Conservation (phyloP, 2,329 filamentous ascomycete species). For the Epichloe baconii region DNA sequence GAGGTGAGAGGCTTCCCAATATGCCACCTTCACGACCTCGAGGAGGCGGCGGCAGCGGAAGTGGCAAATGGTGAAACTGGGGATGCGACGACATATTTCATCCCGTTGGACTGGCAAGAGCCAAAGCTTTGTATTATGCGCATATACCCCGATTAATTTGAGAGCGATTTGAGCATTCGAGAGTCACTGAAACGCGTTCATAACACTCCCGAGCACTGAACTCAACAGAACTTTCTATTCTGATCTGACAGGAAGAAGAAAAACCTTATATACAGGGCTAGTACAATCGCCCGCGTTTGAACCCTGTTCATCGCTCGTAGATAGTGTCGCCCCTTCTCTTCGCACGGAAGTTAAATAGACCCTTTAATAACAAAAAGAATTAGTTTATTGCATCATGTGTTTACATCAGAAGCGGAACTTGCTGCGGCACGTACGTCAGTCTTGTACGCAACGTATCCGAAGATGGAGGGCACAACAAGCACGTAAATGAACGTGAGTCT, state of each 20-base stretch:
- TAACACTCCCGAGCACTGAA: neutral
- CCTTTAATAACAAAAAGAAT: constrained; percentile 37
- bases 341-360: constrained; percentile 70
- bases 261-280: constrained; percentile 29
- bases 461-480: constrained; percentile 53
- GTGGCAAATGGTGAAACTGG: constrained; percentile 15
- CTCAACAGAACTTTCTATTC: constrained; percentile 14
- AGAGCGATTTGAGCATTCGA: neutral
- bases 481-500: constrained; percentile 69
- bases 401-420: neutral
- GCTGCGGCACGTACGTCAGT: constrained; percentile 62
- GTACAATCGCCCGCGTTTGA: constrained; percentile 5
- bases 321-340: constrained; percentile 84
- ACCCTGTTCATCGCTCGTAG: constrained; percentile 51
- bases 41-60: constrained; percentile 12
- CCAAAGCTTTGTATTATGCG: neutral
- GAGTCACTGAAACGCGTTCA: neutral
- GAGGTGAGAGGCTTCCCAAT: constrained; percentile 50
- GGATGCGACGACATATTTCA: neutral
- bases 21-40: constrained; percentile 22
- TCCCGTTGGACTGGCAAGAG: neutral
- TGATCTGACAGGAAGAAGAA: constrained; percentile 5
- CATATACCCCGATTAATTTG: constrained; percentile 15
- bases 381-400: constrained; percentile 7
- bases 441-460: constrained; percentile 62